phyloP scores from a whole-genome alignment of 1,284 basidiomycete genomes.

The Pyrrhoderma lamaoense region DNA sequence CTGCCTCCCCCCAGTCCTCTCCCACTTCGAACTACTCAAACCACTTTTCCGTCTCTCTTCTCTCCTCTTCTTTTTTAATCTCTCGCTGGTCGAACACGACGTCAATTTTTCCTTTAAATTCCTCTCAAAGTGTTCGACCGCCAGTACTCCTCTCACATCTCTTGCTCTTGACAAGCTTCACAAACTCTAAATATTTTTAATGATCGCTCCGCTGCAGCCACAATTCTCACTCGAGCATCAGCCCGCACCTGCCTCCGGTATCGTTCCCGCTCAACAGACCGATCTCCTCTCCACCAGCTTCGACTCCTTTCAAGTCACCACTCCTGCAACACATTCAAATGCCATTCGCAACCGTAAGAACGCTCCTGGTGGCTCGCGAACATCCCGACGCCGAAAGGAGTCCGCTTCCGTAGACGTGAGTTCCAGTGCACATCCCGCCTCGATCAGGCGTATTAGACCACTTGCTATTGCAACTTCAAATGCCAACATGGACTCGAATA shows the following conservation, averaged over 20 bases:
- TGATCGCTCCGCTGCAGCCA: slow-evolving; percentile 17
- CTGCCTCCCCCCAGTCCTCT: background rate
- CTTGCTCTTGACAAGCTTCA: background rate
- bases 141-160: background rate
- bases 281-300: slow-evolving; percentile 8
- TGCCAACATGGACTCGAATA: slow-evolving; percentile 1
- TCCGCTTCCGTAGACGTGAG: slow-evolving; percentile 42
- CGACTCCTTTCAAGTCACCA: slow-evolving; percentile 20
- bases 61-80: background rate
- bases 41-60: slow-evolving; percentile 2
- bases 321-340: slow-evolving; percentile 23
- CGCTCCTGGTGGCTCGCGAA: slow-evolving; percentile 46
- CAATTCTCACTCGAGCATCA: slow-evolving; percentile 33
- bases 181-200: slow-evolving; percentile 9
- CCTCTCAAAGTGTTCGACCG: too few species aligned
- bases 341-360: slow-evolving; percentile 20
- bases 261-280: background rate
- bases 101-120: background rate
- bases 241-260: background rate
- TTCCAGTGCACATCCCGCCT: slow-evolving; percentile 29
- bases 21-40: background rate
- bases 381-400: slow-evolving; percentile 35
- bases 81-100: slow-evolving; percentile 15
- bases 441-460: slow-evolving; percentile 19
- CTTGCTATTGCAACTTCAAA: slow-evolving; percentile 11